Base-by-base conservation (phyloP, 192 early-diverging fungal genomes). In the Fimicolochytrium jonesii region DNA sequence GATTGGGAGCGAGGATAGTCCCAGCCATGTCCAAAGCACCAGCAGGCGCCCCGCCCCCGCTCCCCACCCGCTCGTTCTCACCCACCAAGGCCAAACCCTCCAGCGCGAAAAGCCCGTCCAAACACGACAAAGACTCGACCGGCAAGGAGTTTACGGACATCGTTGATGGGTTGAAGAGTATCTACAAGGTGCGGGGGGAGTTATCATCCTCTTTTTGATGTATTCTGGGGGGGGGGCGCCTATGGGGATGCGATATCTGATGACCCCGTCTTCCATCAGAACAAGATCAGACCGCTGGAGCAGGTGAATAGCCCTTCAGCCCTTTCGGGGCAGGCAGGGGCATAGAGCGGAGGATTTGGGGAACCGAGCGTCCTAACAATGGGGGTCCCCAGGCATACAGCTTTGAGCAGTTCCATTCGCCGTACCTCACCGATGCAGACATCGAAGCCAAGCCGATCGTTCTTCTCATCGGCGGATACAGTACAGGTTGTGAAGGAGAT, bases 391-490 rank as follows among this genome's bases (percentile, higher is more conserved):
- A 50, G 39, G 50, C 62, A 1, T 64, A 64, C 49, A 55, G 28
- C 35, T 64, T 64, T 32, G 62, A 64, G n/a, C 62, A 64, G 52
- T 64, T 64, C 31, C 62, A 64, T 32, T 55, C 51, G 15, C 62
- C 62, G n/a, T 64, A 64, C 29, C 43, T 64, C 9, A 59, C 57
- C 26, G 39, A 46, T 59, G 44, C 23, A 4, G 44, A 46, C 26
- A 46, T 59, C 22, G 39, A 46, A 54, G 88, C 91, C 13, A 91
- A 91, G 67, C 92, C 92, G 2, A 92, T 93, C 76, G 85, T 92
- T 2, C 70, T 94, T 15, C 72, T 94, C 18, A 70, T 94, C 61
- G 92, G 92, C 4, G 92, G 92, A 70, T 94, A 94, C 68, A 92
- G 90, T 0, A 83, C 84, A 56, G 45, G 67, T 74, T 39, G 37